Evolutionary conservation across 2,329 filamentous ascomycete genomes (phyloP).

Genomic region (Botrytis squamosa): DNA sequence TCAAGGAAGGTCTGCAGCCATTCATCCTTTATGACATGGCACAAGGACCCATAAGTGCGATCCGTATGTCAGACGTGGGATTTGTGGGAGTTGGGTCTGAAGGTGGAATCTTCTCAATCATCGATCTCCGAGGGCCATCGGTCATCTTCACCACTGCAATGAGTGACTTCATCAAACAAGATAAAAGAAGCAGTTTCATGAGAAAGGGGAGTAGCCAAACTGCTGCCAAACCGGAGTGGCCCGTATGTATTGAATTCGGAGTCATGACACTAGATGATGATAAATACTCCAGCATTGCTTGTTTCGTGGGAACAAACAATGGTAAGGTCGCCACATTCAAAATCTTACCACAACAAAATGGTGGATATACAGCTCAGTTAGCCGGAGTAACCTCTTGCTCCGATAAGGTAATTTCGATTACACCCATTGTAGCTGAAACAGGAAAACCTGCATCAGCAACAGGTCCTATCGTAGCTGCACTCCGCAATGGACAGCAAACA

Average conservation of each 20-base stretch:
- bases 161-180: constrained; percentile 71
- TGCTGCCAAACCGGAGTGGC: constrained; percentile 63
- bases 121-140: constrained; percentile 83
- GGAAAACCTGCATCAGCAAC: constrained; percentile 76
- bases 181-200: constrained; percentile 73
- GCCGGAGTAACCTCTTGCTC: constrained; percentile 67
- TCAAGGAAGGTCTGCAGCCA: constrained; percentile 81
- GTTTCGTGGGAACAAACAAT: constrained; percentile 84
- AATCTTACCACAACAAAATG: constrained; percentile 68
- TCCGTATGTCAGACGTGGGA: constrained; percentile 87
- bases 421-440: constrained; percentile 74
- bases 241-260: constrained; percentile 82
- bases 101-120: constrained; percentile 73
- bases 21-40: constrained; percentile 79
- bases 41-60: constrained; percentile 74
- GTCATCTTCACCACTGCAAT: constrained; percentile 76
- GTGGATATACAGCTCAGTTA: constrained; percentile 69
- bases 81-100: constrained; percentile 88
- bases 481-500: constrained; percentile 72
- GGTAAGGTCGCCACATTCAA: constrained; percentile 90
- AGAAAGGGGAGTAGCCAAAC: constrained; percentile 52
- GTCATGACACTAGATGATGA: constrained; percentile 94
- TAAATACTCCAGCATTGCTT: constrained; percentile 88
- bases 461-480: constrained; percentile 69
- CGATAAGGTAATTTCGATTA: constrained; percentile 71